Conservation (phyloP, 257 asterid genomes). For the Solanum sitiens region DNA sequence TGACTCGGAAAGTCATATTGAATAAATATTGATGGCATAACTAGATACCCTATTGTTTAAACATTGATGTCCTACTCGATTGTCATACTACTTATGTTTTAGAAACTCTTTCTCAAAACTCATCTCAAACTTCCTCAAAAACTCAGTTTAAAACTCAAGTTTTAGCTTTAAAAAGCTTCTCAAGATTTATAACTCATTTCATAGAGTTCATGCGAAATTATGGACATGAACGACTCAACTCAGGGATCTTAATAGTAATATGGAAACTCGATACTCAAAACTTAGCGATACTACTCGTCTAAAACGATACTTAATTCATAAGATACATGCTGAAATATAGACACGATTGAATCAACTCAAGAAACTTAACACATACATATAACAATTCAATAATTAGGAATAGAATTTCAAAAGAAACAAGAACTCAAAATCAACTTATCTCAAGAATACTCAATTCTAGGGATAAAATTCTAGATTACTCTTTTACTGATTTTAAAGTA, state of each 20-base stretch:
- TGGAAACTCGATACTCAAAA: not conserved
- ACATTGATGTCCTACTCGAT: too few relatives aligned
- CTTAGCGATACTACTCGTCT: not conserved
- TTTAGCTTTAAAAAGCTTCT: not conserved
- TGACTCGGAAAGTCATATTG: not conserved
- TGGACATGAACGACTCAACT: not conserved
- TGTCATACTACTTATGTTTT: too few relatives aligned
- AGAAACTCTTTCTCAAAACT: too few relatives aligned
- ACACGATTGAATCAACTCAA: not conserved
- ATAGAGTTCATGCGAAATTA: too few relatives aligned
- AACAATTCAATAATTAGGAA: not conserved
- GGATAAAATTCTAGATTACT: too few relatives aligned
- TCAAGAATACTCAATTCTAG: too few relatives aligned
- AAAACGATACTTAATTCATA: too few relatives aligned
- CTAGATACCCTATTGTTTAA: too few relatives aligned
- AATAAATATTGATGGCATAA: not conserved
- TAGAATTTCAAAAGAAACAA: not conserved
- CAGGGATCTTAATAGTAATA: not conserved
- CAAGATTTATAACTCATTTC: not conserved
- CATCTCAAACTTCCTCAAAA: too few relatives aligned
- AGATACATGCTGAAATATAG: not conserved
- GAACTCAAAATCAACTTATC: not conserved
- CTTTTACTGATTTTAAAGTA: too few relatives aligned
- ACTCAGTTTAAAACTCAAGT: too few relatives aligned
- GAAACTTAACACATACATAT: not conserved